phyloP scores from a whole-genome alignment of 2,329 filamentous ascomycete species.

The Mariannaea elegans region DNA sequence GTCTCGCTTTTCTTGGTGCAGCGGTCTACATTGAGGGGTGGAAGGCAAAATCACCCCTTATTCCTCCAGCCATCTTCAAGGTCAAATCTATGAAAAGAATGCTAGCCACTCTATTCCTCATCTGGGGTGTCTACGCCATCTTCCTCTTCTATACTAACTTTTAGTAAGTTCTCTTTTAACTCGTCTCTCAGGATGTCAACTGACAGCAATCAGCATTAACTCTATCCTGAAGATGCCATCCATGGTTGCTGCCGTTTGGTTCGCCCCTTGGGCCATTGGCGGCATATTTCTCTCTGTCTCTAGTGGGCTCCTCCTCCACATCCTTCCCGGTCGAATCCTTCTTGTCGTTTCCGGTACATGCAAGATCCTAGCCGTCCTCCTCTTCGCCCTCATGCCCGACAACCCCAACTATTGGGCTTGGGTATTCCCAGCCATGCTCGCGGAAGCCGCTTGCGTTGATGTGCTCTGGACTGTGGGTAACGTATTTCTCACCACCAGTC shows the following conservation, averaged over 20 bases:
- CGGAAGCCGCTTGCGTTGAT: slow-evolving; percentile 71
- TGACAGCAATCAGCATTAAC: slow-evolving; percentile 54
- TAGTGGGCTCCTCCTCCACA: slow-evolving; percentile 64
- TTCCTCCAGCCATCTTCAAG: slow-evolving; percentile 70
- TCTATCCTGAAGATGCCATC: slow-evolving; percentile 59
- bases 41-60: slow-evolving; percentile 67
- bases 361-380: slow-evolving; percentile 58
- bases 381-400: slow-evolving; percentile 65
- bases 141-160: slow-evolving; percentile 70
- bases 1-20: slow-evolving; percentile 59
- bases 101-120: slow-evolving; percentile 59
- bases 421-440: slow-evolving; percentile 67
- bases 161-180: slow-evolving; percentile 57
- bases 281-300: slow-evolving; percentile 63
- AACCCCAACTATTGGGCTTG: slow-evolving; percentile 68
- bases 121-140: slow-evolving; percentile 64
- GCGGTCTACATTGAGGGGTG: slow-evolving; percentile 73
- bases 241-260: slow-evolving; percentile 66
- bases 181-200: neutral
- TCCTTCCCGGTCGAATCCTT: slow-evolving; percentile 61
- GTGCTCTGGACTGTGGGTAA: slow-evolving; percentile 71
- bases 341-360: slow-evolving; percentile 60
- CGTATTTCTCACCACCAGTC: slow-evolving; percentile 70
- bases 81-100: slow-evolving; percentile 69
- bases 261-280: slow-evolving; percentile 64